These are phyloP conservation scores for Globisporangium lucens DNA, from an alignment of 352 stramenopile genomes.

Conservation along the genomic window DNA sequence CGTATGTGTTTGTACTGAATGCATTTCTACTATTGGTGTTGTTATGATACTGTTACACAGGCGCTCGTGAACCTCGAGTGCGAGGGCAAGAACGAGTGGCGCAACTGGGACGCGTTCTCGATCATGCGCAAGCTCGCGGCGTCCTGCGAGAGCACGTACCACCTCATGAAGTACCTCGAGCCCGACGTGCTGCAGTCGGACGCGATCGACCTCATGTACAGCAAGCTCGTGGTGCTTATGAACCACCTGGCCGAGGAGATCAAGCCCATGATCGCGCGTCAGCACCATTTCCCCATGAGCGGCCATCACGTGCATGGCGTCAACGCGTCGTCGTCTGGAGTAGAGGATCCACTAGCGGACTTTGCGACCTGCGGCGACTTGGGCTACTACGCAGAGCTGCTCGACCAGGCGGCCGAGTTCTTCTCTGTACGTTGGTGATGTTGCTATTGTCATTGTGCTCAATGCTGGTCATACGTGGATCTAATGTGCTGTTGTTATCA, in stretches of 20 bases:
- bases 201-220: conserved; percentile 63
- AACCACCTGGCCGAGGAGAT: conserved; percentile 57
- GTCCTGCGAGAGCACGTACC: conserved; percentile 73
- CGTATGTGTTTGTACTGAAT: not conserved
- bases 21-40: not conserved
- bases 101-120: conserved; percentile 43
- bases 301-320: not conserved
- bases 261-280: conserved; percentile 34
- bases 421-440: conserved; percentile 35
- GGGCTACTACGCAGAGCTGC: conserved; percentile 69
- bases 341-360: conserved; percentile 25
- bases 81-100: conserved; percentile 42
- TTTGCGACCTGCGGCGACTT: conserved; percentile 52
- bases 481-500: not conserved
- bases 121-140: conserved; percentile 55
- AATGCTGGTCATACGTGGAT: no score
- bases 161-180: conserved; percentile 71
- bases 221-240: conserved; percentile 53
- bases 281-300: conserved; percentile 28
- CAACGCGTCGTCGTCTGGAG: not conserved
- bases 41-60: conserved; percentile 16
- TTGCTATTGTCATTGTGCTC: no score
- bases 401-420: conserved; percentile 72
- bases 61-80: conserved; percentile 41
- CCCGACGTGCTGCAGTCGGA: conserved; percentile 43